Conservation (phyloP, 192 early-diverging fungal species). For the Cetraspora pellucida region DNA sequence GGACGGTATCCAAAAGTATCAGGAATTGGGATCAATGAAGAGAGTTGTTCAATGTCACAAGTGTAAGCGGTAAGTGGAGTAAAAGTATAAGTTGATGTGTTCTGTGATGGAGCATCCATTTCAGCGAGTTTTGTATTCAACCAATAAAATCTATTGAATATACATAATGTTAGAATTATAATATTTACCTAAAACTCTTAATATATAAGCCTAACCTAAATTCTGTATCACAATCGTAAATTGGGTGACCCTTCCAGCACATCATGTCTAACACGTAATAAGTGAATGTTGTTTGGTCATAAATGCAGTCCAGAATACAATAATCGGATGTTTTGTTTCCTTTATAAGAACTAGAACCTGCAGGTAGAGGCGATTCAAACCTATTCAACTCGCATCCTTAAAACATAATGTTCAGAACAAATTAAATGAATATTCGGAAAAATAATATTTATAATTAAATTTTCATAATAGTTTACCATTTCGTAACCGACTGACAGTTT, state of each 20-base stretch:
- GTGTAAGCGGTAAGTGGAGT: slow-evolving; percentile 9
- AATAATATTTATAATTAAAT: background rate
- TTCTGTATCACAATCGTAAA: slow-evolving; percentile 64
- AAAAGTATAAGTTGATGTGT: slow-evolving; percentile 22
- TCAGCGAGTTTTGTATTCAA: slow-evolving; percentile 48
- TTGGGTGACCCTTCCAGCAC: slow-evolving; percentile 65
- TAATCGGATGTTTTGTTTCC: slow-evolving; percentile 57
- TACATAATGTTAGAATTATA: background rate
- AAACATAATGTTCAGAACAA: background rate
- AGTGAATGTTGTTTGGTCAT: slow-evolving; percentile 50
- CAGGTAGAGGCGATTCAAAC: slow-evolving; percentile 58
- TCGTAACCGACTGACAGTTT: slow-evolving; percentile 41
- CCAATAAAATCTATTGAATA: slow-evolving; percentile 49
- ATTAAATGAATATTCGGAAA: background rate
- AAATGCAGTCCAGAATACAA: slow-evolving; percentile 63
- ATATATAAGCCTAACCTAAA: slow-evolving; percentile 42
- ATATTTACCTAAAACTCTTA: background rate
- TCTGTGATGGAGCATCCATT: slow-evolving; percentile 42
- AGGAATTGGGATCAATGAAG: slow-evolving; percentile 4
- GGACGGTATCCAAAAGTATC: slow-evolving; percentile 37
- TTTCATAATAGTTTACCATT: slow-evolving; percentile 32
- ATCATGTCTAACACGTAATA: slow-evolving; percentile 63
- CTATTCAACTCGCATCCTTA: slow-evolving; percentile 41
- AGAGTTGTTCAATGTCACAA: slow-evolving; percentile 10
- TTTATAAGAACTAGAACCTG: slow-evolving; percentile 49